These are phyloP conservation scores for Mentha longifolia DNA, from an alignment of 257 asterid genomes.

Conservation along the genomic window DNA sequence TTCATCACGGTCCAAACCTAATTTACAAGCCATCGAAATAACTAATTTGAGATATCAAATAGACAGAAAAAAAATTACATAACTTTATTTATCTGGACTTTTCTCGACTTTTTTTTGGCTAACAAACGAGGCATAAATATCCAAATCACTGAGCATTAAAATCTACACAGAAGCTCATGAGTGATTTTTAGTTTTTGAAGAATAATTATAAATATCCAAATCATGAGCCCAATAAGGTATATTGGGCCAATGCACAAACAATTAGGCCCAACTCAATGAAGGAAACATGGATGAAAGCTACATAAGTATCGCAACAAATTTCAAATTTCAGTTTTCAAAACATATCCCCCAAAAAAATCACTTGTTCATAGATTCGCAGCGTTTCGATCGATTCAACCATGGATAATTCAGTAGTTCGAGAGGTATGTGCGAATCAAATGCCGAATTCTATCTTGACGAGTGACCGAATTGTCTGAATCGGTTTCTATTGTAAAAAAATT, in stretches of 20 bases:
- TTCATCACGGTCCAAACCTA: too few relatives aligned
- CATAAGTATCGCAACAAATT: slow-evolving; percentile 10
- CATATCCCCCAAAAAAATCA: slow-evolving; percentile 4
- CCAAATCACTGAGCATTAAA: too few relatives aligned
- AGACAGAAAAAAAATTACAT: too few relatives aligned
- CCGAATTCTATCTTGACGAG: not conserved
- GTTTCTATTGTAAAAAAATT: not conserved
- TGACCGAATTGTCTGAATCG: slow-evolving; percentile 7
- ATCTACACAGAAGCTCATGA: too few relatives aligned
- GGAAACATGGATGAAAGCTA: not conserved
- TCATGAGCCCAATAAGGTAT: not conserved
- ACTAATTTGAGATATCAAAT: too few relatives aligned
- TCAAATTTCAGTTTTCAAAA: slow-evolving; percentile 34
- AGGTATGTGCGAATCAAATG: slow-evolving; percentile 40
- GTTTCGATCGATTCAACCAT: slow-evolving; percentile 38
- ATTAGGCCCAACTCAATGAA: not conserved
- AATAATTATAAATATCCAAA: too few relatives aligned
- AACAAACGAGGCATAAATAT: too few relatives aligned
- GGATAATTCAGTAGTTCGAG: slow-evolving; percentile 64
- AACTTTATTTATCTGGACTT: too few relatives aligned
- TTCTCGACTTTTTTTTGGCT: too few relatives aligned
- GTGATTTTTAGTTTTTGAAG: too few relatives aligned
- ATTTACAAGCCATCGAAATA: too few relatives aligned
- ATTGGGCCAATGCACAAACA: not conserved
- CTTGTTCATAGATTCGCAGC: slow-evolving; percentile 19